A percentile compares a stretch with the other conserved stretches of the same genome.
Conservation (phyloP, 2,329 filamentous ascomycete species). For the Pleomassaria siparia region DNA sequence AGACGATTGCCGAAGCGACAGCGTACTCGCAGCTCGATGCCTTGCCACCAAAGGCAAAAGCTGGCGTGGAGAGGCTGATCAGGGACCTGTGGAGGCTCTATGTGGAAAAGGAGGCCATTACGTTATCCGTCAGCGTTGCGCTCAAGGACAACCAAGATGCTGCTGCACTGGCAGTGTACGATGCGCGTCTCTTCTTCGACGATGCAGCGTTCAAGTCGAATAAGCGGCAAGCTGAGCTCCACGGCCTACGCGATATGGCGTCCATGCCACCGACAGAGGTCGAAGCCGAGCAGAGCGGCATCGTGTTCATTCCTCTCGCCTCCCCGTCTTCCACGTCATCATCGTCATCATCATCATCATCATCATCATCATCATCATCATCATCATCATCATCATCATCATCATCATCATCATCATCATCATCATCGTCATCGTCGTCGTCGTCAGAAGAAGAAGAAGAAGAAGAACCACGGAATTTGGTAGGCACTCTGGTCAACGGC, state of each 20-base stretch:
- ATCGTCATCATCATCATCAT: too few species aligned
- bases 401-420: too few species aligned
- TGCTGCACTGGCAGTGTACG: constrained; percentile 55
- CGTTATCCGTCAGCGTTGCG: constrained; percentile 55
- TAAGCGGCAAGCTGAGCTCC: constrained; percentile 63
- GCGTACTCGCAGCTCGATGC: constrained; percentile 57
- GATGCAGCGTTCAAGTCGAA: constrained; percentile 67
- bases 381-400: too few species aligned
- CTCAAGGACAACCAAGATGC: constrained; percentile 39
- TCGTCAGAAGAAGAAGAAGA: constrained; percentile 5
- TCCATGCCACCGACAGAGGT: constrained; percentile 59
- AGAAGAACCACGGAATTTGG: constrained; percentile 53
- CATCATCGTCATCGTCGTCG: too few species aligned
- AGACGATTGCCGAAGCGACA: constrained; percentile 47
- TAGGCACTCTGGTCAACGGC: constrained; percentile 86
- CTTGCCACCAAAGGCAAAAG: constrained; percentile 46
- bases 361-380: too few species aligned
- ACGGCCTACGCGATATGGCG: constrained; percentile 56
- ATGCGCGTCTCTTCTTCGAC: constrained; percentile 66
- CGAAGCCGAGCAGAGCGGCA: constrained; percentile 68
- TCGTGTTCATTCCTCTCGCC: constrained; percentile 72
- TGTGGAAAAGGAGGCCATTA: constrained; percentile 65
- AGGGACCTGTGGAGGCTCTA: constrained; percentile 61
- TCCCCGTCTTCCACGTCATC: constrained; percentile 9
- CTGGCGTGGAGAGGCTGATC: constrained; percentile 54